These are phyloP conservation scores for Apiotrichum sp. DNA, from an alignment of 1,284 basidiomycete genomes.

Conservation along the genomic window DNA sequence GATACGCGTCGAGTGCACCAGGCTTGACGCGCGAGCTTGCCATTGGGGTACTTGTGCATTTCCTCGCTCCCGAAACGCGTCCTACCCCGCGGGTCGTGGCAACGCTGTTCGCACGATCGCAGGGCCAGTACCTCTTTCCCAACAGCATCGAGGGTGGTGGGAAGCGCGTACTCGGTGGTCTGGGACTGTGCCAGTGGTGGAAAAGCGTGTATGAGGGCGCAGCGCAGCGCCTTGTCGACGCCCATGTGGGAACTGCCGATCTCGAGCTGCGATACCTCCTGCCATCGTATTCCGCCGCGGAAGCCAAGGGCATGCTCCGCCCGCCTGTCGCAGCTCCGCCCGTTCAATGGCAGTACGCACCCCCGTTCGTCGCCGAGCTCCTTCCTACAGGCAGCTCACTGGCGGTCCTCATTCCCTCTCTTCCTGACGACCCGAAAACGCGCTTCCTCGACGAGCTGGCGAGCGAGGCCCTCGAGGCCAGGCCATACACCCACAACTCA, in stretches of 20 bases:
- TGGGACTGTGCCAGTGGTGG: constrained; percentile 89
- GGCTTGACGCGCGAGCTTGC: constrained; percentile 63
- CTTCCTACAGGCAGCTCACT: constrained; percentile 38
- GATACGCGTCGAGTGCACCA: constrained; percentile 56
- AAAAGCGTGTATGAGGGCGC: constrained; percentile 62
- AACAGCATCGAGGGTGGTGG: constrained; percentile 65
- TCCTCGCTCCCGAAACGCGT: constrained; percentile 60
- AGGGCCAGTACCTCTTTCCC: constrained; percentile 89
- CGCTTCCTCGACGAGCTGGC: constrained; percentile 82
- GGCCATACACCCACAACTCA: constrained; percentile 44
- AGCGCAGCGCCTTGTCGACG: constrained; percentile 46
- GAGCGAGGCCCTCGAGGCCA: constrained; percentile 44
- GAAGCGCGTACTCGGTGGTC: constrained; percentile 73
- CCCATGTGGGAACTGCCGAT: constrained; percentile 9
- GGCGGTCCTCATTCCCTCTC: constrained; percentile 71
- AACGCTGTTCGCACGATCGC: constrained; percentile 85
- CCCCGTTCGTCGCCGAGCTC: constrained; percentile 21
- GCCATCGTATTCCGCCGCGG: constrained; percentile 64
- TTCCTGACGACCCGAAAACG: constrained; percentile 89
- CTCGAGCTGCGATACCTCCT: constrained; percentile 57
- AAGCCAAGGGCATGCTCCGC: constrained; percentile 61
- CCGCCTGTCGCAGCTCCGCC: constrained; percentile 28
- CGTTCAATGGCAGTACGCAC: constrained; percentile 33
- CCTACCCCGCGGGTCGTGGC: constrained; percentile 62
- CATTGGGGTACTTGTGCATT: constrained; percentile 61